These are phyloP conservation scores for Leptographium flavum DNA, from an alignment of 2,329 filamentous ascomycete genomes.

Conservation along the genomic window DNA sequence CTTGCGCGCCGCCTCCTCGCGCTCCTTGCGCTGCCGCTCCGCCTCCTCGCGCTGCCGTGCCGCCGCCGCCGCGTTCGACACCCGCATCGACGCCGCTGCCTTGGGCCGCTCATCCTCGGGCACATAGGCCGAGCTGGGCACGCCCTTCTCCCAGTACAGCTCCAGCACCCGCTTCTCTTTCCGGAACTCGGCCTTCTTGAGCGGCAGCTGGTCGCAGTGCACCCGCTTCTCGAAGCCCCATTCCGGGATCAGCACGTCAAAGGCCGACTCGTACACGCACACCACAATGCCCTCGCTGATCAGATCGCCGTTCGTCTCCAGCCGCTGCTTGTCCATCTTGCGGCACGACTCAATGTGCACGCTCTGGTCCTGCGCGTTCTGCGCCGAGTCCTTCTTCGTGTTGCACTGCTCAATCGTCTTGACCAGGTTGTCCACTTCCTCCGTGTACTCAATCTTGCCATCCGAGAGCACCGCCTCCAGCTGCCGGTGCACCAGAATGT, in stretches of 20 bases:
- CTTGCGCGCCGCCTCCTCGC: constrained; percentile 80
- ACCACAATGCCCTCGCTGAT: constrained; percentile 93
- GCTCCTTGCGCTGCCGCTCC: constrained; percentile 67
- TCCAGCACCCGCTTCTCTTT: constrained; percentile 92
- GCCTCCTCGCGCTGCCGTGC: constrained; percentile 71
- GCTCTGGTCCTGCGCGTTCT: constrained; percentile 95
- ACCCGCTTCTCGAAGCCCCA: constrained; percentile 99
- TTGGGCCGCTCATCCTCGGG: constrained; percentile 94
- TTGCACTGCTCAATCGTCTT: constrained; percentile 96
- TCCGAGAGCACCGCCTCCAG: constrained; percentile 75
- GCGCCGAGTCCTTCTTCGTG: constrained; percentile 96
- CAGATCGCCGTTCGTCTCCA: constrained; percentile 77
- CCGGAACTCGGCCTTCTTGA: constrained; percentile 98
- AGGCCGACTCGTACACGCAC: constrained; percentile 95
- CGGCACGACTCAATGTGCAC: constrained; percentile 97
- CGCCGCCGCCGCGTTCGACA: constrained; percentile 60
- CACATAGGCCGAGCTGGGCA: constrained; percentile 88
- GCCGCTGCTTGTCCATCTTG: constrained; percentile 82
- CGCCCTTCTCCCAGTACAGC: constrained; percentile 99
- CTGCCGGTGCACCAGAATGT: constrained; percentile 91
- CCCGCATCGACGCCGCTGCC: constrained; percentile 57
- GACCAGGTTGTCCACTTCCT: constrained; percentile 74
- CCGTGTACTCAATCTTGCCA: constrained; percentile 68
- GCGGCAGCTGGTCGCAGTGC: constrained; percentile 90
- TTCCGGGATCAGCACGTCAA: constrained; percentile 94